Evolutionary conservation across 2,329 filamentous ascomycete genomes (phyloP), one percentile per base, ranked within the genome.

Genomic region (Ascosphaera acerosa): DNA sequence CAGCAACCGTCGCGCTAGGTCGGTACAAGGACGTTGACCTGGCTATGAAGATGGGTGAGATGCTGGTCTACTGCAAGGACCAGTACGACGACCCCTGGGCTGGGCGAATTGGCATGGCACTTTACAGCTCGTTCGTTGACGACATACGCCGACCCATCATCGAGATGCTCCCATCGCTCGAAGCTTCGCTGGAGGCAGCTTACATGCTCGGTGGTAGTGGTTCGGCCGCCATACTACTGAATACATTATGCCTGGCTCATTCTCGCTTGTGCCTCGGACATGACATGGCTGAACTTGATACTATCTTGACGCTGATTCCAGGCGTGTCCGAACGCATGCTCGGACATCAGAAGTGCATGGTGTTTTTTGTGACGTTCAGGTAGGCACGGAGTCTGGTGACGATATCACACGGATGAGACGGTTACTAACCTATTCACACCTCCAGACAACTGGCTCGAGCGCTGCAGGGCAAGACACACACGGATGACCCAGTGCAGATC

Each of bases 161-260:
- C 9, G 55, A 61, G 20, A 55, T 62, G 14, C 51, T 70, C 10
- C 55, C 58, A 2, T 46, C 53, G 3, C 52, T 72, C 4, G 62
- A 66, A 37, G 47, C 48, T 28, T 64, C 63, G 1, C 52, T 70
- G 38, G 64, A 70, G 32, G 54, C 59, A 5, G 60, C 63, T 1
- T 53, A 66, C n/a, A 48, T 55, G 2, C 60, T 64, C 10, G 66
- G 65, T 3, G 67, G 72, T 41, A 66, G 65, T 3, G 67, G 72
- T 41, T 58, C 59, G 6, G 62, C 66, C 28, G 48, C 69, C 3
- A 61, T 62, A 10, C 47, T 72, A 6, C 46, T 70, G 17, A 67
- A 66, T 37, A 48, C 70, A 15, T 66, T 64, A 2, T 53, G 64
- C n/a, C 61, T 63, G 46, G 65, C 64, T 10, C 54, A 62, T 32